Evolutionary conservation across 345 rosid species (phyloP).

Genomic region (Kandelia obovata): DNA sequence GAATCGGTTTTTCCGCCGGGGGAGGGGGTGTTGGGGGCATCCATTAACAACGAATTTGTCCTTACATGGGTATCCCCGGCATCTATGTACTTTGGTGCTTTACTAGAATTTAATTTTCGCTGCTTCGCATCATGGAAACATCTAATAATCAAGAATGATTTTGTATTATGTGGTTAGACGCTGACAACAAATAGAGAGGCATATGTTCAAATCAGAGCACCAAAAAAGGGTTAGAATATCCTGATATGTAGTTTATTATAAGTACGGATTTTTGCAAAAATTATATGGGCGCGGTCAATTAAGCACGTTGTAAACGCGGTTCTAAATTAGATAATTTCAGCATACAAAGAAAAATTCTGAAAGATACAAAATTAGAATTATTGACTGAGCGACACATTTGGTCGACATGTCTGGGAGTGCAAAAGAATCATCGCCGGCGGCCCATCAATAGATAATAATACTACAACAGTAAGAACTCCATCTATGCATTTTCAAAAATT

Average conservation of each 20-base stretch:
- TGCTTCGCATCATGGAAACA: no score
- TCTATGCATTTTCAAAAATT: conserved; percentile 57
- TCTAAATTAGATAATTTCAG: neutral
- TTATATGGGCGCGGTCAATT: no score
- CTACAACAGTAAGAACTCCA: conserved; percentile 29
- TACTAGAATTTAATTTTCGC: no score
- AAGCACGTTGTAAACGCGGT: neutral
- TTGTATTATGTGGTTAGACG: no score
- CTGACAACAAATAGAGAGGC: no score
- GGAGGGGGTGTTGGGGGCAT: no score
- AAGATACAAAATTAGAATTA: conserved; percentile 30
- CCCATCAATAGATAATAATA: conserved; percentile 16
- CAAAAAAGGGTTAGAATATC: neutral
- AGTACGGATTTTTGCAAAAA: neutral
- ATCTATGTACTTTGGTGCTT: no score
- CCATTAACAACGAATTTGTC: no score
- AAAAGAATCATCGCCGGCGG: conserved; percentile 31
- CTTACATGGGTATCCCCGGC: no score
- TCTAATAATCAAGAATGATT: no score
- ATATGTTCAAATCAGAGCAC: no score
- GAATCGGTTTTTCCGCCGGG: no score
- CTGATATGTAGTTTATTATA: neutral
- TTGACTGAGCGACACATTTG: conserved; percentile 26
- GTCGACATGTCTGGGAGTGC: conserved; percentile 16
- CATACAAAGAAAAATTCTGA: neutral